phyloP scores from a whole-genome alignment of 2,329 filamentous ascomycete genomes.

The Talaromyces sp. region DNA sequence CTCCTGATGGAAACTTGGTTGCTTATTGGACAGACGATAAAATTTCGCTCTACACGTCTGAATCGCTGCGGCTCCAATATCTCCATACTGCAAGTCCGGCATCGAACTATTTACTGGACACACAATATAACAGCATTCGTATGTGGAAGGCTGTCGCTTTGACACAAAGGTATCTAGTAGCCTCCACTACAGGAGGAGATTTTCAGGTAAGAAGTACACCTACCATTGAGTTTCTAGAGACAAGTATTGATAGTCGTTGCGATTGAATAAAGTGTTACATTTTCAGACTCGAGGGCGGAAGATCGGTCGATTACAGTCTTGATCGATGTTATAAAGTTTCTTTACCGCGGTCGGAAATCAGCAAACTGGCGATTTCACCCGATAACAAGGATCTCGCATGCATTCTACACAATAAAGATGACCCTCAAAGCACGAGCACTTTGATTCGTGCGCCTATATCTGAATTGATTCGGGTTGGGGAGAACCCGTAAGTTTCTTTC shows the following conservation, averaged over 20 bases:
- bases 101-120: neutral
- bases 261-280: slow-evolving; percentile 6
- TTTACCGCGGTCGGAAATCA: slow-evolving; percentile 1
- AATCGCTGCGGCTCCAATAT: slow-evolving; percentile 8
- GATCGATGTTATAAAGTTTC: neutral
- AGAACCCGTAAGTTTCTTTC: neutral
- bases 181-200: slow-evolving; percentile 7
- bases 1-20: slow-evolving; percentile 19
- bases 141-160: slow-evolving; percentile 9
- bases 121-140: neutral
- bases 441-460: slow-evolving; percentile 2
- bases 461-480: neutral
- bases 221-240: neutral
- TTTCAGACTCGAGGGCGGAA: neutral
- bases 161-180: slow-evolving; percentile 7
- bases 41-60: slow-evolving; percentile 21
- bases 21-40: slow-evolving; percentile 25
- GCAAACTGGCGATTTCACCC: slow-evolving; percentile 6
- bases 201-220: slow-evolving; percentile 7
- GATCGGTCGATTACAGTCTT: neutral
- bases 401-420: slow-evolving; percentile 15
- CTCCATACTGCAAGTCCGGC: neutral
- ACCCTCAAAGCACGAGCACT: slow-evolving; percentile 3
- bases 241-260: neutral
- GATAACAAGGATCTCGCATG: slow-evolving; percentile 15